Percentiles rank a stretch among this genome's conserved stretches.
These are phyloP conservation scores for Russula lepida DNA, from an alignment of 768 basidiomycete species.

Conservation along the genomic window DNA sequence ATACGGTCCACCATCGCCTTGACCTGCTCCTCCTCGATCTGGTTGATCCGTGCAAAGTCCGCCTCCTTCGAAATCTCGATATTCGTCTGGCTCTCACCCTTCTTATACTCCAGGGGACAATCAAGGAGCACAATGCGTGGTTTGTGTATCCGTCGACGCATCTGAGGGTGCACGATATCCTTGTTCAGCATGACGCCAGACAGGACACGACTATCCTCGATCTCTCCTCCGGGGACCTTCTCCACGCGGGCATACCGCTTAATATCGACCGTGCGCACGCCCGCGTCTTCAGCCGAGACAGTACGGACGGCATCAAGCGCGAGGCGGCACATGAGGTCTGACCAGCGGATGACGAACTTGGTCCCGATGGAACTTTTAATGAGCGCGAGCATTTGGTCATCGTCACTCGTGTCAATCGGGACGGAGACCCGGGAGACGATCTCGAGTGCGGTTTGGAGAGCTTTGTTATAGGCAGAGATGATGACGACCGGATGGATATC, in stretches of 20 bases:
- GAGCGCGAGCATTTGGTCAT: conserved; percentile 87
- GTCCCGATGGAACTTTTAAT: conserved; percentile 99
- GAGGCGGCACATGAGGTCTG: conserved; percentile 93
- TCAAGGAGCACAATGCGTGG: conserved; percentile 86
- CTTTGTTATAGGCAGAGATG: conserved; percentile 96
- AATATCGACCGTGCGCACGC: conserved; percentile 87
- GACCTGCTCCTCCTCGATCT: conserved; percentile 96
- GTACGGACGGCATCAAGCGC: conserved; percentile 89
- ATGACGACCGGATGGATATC: conserved; percentile 99
- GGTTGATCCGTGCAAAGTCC: conserved; percentile 87
- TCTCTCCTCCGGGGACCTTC: conserved; percentile 96
- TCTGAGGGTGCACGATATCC: conserved; percentile 96
- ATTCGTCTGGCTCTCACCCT: conserved; percentile 96
- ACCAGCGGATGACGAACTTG: conserved; percentile 95
- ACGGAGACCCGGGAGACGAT: conserved; percentile 83
- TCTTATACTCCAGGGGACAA: conserved; percentile 97
- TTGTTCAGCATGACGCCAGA: conserved; percentile 97
- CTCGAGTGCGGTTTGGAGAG: conserved; percentile 83
- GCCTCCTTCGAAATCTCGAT: conserved; percentile 94
- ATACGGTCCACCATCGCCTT: conserved; percentile 77
- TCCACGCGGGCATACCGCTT: conserved; percentile 97
- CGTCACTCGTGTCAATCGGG: conserved; percentile 80
- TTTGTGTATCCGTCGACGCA: conserved; percentile 84
- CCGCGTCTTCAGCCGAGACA: conserved; percentile 69
- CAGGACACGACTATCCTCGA: conserved; percentile 83